A percentile compares a stretch with the other conserved stretches of the same genome.
Conservation (phyloP, 345 rosid species). For the Gossypium herbaceum region DNA sequence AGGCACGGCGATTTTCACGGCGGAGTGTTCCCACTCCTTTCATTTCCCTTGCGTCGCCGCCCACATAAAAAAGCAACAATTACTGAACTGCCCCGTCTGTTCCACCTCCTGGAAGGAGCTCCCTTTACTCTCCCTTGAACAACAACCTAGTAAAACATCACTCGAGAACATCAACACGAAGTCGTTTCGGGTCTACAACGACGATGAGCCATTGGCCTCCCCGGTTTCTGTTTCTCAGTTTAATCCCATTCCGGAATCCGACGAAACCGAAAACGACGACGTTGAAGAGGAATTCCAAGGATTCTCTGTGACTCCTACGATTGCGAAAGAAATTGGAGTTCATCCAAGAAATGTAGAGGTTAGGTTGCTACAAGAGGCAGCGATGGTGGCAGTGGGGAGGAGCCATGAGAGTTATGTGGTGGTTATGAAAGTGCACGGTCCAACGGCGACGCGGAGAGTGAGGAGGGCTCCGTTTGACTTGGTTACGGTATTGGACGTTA, state of each 20-base stretch:
- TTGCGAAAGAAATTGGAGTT: not conserved
- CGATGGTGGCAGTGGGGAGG: slow-evolving; percentile 53
- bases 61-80: slow-evolving; percentile 35
- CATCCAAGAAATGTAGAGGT: slow-evolving; percentile 38
- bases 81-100: slow-evolving; percentile 74
- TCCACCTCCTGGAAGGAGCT: slow-evolving; percentile 58
- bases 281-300: slow-evolving; percentile 46
- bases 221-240: slow-evolving; percentile 49
- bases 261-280: slow-evolving; percentile 58
- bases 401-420: slow-evolving; percentile 52
- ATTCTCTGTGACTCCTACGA: slow-evolving; percentile 35
- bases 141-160: slow-evolving; percentile 20
- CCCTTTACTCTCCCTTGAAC: slow-evolving; percentile 29
- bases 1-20: slow-evolving; percentile 82
- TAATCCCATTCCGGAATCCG: slow-evolving; percentile 72
- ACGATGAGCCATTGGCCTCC: slow-evolving; percentile 70
- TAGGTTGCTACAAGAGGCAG: slow-evolving; percentile 57
- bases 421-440: slow-evolving; percentile 60
- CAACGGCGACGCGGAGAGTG: slow-evolving; percentile 28
- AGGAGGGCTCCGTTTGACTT: slow-evolving; percentile 67
- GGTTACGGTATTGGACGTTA: slow-evolving; percentile 62
- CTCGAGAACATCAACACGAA: slow-evolving; percentile 28
- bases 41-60: slow-evolving; percentile 73
- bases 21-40: slow-evolving; percentile 77
- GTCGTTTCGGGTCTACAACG: slow-evolving; percentile 58